Conservation (phyloP, 2,329 filamentous ascomycete genomes). For the Beauveria rudraprayagi region DNA sequence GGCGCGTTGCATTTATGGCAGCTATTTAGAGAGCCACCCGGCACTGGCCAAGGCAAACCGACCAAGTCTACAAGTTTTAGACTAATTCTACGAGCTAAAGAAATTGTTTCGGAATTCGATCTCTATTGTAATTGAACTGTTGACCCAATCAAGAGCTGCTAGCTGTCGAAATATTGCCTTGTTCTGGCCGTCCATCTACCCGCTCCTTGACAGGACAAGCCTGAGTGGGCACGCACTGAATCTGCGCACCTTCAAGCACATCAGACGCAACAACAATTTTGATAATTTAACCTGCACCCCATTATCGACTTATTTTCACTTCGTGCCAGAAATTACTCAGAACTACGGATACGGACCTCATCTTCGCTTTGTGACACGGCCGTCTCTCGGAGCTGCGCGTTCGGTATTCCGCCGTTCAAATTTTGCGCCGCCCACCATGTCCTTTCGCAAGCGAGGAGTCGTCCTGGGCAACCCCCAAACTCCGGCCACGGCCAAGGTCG, state of each 20-base stretch:
- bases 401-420: not conserved
- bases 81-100: no score
- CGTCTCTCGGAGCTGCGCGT: not conserved
- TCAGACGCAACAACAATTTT: not conserved
- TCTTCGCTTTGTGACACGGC: not conserved
- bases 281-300: not conserved
- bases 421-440: slow-evolving; percentile 33
- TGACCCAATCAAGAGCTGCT: no score
- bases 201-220: not conserved
- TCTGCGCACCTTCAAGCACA: not conserved
- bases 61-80: no score
- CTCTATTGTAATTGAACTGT: no score
- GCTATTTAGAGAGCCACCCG: no score
- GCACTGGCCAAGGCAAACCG: no score
- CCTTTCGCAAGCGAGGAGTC: slow-evolving; percentile 49
- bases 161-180: not conserved
- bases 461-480: slow-evolving; percentile 33
- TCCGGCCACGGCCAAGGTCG: slow-evolving; percentile 19
- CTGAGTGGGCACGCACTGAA: not conserved
- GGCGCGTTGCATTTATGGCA: no score
- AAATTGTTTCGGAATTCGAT: no score
- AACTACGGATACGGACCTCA: not conserved
- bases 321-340: no score
- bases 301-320: not conserved
- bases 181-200: not conserved